Base-by-base conservation (phyloP, 73 alveolate species). In the Uronychia binucleata region DNA sequence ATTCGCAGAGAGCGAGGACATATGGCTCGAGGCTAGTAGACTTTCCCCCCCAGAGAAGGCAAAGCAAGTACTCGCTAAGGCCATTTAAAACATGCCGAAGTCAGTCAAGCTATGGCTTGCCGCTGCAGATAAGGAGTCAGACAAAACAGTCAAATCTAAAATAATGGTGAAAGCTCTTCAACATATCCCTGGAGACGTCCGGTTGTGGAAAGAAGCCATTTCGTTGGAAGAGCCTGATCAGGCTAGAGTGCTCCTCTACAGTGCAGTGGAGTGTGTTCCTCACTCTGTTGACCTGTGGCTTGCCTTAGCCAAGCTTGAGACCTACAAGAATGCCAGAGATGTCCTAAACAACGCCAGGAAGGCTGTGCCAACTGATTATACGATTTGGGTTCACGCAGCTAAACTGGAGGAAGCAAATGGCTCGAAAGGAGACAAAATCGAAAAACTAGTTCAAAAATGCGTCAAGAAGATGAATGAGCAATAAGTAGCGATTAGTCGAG, bases 11-110 rank as follows among this genome's bases (percentile, higher is more conserved):
- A 93, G 92, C 77, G 99, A 98, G 83, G 99, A 98, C 90, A 85
- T 98, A 46, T 98, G 99, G 99, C 87, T 94, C 57, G 99, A 98
- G 83, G 96, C 98, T 78, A 96, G 99, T 30, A 89, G 97, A 80
- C 92, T 98, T 31, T 91, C 93, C 34, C 96, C 98, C n/a, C 90
- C 96, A 5, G 97, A 93, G 25, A 93, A 98, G 81, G 96, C 97
- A 0, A 93, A 93, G 77, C 91, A 84, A 33, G 81, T 98, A 30
- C 83, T 98, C 28, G 94, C 91, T 27, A 95, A 95, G 79, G 99
- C 99, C 28, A 84, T 96, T 27, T 77, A 59, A 26, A 86, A 87
- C 57, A 84, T 95, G 33, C 99, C 99, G 11, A 93, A 94, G 83
- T 90, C 98, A 74, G 87, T 87, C 34, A 97, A 96, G 80, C 88